Conservation (phyloP, 371 early-diverging fungal species). For the Mucor lusitanicus region DNA sequence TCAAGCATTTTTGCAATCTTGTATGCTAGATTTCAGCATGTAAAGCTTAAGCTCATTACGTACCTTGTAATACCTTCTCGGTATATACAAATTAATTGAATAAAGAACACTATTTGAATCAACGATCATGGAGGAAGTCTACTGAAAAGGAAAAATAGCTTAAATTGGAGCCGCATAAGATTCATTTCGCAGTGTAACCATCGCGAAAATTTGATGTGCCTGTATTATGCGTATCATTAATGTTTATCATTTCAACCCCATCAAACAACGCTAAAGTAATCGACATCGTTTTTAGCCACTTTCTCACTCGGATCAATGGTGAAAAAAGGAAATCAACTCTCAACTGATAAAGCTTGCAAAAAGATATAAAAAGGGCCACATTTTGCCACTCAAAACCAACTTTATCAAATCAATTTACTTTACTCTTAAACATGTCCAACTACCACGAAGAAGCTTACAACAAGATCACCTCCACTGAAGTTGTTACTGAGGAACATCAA, state of each 20-base stretch:
- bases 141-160: neutral
- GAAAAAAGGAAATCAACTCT: constrained; percentile 6
- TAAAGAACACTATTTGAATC: neutral
- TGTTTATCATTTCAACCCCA: neutral
- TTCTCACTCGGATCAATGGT: neutral
- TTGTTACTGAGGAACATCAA: constrained; percentile 21
- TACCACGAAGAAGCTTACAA: constrained; percentile 45
- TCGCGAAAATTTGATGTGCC: neutral
- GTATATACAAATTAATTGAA: constrained; percentile 3
- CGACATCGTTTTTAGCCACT: neutral
- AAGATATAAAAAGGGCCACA: neutral
- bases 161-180: constrained; percentile 2
- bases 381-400: neutral
- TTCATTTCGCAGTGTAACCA: neutral
- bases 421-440: constrained; percentile 19
- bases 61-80: neutral
- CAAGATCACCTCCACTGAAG: constrained; percentile 13
- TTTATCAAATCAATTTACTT: neutral
- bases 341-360: neutral
- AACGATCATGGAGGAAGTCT: neutral
- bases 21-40: neutral
- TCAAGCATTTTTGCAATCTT: neutral
- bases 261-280: neutral
- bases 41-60: neutral
- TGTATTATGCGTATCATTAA: neutral